phyloP scores from a whole-genome alignment of 2,329 filamentous ascomycete species.

The Penicillium sp. region DNA sequence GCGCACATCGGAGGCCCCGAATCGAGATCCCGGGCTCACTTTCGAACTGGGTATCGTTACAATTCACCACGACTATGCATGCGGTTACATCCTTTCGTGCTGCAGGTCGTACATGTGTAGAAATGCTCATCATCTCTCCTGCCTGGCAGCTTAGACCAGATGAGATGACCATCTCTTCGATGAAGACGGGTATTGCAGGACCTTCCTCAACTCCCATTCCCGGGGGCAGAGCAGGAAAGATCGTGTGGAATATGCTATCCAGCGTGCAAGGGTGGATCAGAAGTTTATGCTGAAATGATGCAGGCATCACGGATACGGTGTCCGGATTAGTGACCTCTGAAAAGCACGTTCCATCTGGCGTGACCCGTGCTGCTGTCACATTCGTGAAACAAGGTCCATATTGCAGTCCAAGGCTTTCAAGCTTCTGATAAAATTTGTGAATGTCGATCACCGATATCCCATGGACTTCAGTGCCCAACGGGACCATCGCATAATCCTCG shows the following conservation, averaged over 20 bases:
- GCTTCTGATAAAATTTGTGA: constrained; percentile 24
- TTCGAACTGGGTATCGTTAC: neutral
- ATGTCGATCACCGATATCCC: constrained; percentile 18
- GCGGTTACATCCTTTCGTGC: constrained; percentile 10
- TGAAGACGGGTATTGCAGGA: constrained; percentile 22
- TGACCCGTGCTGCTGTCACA: constrained; percentile 15
- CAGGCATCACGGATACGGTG: constrained; percentile 28
- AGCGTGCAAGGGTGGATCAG: constrained; percentile 33
- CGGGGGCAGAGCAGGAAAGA: constrained; percentile 21
- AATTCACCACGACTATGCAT: constrained; percentile 12
- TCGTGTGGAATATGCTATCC: constrained; percentile 32
- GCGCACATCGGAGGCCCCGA: constrained; percentile 15
- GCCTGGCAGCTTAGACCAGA: neutral
- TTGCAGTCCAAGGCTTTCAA: constrained; percentile 25
- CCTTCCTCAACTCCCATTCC: constrained; percentile 11
- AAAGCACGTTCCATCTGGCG: constrained; percentile 10
- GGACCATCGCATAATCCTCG: neutral
- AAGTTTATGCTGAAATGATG: constrained; percentile 24
- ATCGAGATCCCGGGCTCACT: constrained; percentile 13
- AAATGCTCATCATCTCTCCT: constrained; percentile 12
- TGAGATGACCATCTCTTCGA: constrained; percentile 22
- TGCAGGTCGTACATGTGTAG: constrained; percentile 8
- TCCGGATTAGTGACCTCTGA: constrained; percentile 26
- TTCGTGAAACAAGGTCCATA: constrained; percentile 32
- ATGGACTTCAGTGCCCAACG: neutral